These are phyloP conservation scores for Coelastrella sp. DNA, from an alignment of 139 green algal species.

Conservation along the genomic window DNA sequence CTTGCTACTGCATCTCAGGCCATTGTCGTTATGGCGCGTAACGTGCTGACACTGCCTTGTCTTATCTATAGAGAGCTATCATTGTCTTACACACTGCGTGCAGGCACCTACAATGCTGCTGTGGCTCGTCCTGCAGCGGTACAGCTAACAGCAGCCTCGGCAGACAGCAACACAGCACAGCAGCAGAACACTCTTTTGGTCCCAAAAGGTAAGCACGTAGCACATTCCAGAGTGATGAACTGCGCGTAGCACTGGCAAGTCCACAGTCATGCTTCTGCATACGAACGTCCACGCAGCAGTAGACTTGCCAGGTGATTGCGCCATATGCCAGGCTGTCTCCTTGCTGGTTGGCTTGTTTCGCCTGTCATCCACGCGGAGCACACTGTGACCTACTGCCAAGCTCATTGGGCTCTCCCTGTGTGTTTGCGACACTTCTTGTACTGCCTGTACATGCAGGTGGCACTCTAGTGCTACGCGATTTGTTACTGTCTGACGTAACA, in stretches of 20 bases:
- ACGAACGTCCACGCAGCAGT: no score
- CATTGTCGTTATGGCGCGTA: no score
- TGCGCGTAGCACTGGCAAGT: not conserved
- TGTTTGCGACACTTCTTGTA: not conserved
- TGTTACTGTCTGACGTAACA: slow-evolving; percentile 1
- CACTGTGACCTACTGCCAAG: not conserved
- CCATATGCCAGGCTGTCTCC: no score
- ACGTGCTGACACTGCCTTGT: no score
- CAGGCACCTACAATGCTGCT: not conserved
- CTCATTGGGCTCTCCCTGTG: not conserved
- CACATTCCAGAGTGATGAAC: not conserved
- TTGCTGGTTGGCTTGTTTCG: no score
- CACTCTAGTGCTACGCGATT: not conserved
- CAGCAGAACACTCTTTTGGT: not conserved
- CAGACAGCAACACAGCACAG: not conserved
- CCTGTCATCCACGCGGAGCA: not conserved
- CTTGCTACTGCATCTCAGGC: no score
- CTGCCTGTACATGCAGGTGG: not conserved
- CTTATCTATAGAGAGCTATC: no score
- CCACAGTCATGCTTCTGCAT: not conserved
- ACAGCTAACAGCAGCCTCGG: not conserved
- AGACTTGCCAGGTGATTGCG: no score
- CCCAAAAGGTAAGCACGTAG: not conserved
- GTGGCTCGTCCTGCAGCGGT: not conserved
- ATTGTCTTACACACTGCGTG: not conserved